Evolutionary conservation across 257 asterid species (phyloP).

Genomic region (Coffea canephora): DNA sequence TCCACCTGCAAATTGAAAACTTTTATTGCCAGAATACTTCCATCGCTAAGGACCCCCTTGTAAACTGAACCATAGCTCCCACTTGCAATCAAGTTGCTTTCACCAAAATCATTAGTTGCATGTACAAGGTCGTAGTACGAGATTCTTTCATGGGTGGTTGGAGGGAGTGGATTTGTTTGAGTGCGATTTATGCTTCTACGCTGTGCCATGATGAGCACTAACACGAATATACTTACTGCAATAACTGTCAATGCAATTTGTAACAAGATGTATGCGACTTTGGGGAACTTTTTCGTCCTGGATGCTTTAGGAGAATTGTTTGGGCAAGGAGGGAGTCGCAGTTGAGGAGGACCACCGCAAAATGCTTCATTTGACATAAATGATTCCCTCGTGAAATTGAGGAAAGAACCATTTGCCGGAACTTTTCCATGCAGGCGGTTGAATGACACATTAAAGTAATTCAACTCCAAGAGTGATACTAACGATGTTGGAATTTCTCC

Average conservation of each 20-base stretch:
- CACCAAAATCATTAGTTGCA: neutral
- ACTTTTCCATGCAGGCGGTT: neutral
- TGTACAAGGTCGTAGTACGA: neutral
- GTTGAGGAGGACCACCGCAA: slow-evolving; percentile 5
- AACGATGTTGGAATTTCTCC: neutral
- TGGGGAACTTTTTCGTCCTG: neutral
- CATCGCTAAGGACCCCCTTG: neutral
- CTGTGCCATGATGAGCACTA: neutral
- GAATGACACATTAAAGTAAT: slow-evolving; percentile 10
- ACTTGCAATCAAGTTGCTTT: slow-evolving; percentile 2
- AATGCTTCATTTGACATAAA: slow-evolving; percentile 10
- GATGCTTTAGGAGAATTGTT: neutral
- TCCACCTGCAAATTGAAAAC: neutral
- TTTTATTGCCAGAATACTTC: neutral
- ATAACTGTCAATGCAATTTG: neutral
- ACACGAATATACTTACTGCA: neutral
- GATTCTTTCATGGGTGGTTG: neutral
- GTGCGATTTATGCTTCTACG: neutral
- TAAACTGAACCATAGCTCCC: slow-evolving; percentile 2
- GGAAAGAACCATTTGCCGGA: neutral
- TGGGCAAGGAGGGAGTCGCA: neutral
- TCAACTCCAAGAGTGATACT: neutral
- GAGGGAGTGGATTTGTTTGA: neutral
- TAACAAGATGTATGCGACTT: neutral
- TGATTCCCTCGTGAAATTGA: neutral